Base-by-base conservation (phyloP, 192 early-diverging fungal species). In the Coemansia sp. region DNA sequence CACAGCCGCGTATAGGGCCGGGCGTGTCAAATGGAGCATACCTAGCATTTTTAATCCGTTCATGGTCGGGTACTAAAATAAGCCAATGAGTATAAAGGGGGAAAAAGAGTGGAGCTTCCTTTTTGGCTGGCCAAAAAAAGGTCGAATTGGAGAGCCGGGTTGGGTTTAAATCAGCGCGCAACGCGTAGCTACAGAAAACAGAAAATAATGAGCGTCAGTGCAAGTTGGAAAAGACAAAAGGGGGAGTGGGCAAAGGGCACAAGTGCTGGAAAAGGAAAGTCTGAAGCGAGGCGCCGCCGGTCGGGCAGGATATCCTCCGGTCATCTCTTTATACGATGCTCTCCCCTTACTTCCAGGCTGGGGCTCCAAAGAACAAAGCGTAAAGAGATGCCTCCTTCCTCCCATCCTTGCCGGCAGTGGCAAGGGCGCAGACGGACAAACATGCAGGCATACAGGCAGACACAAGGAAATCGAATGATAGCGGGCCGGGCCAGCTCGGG, bases 1-100 rank as follows among this genome's bases (percentile, higher is more conserved):
- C n/a, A n/a, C n/a, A n/a, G n/a, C n/a, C n/a, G n/a, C n/a, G n/a
- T n/a, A n/a, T n/a, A n/a, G n/a, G n/a, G n/a, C n/a, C n/a, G n/a
- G n/a, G n/a, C n/a, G n/a, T n/a, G n/a, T n/a, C 33, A 38, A 25
- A 21, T 29, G 30, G 6, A 51, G 58, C 75, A 44, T 77, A 77
- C 75, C 69, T 65, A 71, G 59, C 75, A 78, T 78, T 58, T 67
- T 78, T 60, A 69, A 35, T 56, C 69, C 69, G 69, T 72, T 71
- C 75, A 78, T 78, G 58, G 55, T 67, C 48, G 64, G 40, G 33
- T 18, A 24, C 31, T 53, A 50, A 45, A 63, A 60, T n/a, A 42
- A 30, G 29, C 38, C 22, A 30, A 57, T 56, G 28, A n/a, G 21
- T 5, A 5, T 27, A 18, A 43, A 56, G 40, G 22, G 2, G 19